phyloP scores from a whole-genome alignment of 176 grass and related monocot species.

The Urochloa ruziziensis region DNA sequence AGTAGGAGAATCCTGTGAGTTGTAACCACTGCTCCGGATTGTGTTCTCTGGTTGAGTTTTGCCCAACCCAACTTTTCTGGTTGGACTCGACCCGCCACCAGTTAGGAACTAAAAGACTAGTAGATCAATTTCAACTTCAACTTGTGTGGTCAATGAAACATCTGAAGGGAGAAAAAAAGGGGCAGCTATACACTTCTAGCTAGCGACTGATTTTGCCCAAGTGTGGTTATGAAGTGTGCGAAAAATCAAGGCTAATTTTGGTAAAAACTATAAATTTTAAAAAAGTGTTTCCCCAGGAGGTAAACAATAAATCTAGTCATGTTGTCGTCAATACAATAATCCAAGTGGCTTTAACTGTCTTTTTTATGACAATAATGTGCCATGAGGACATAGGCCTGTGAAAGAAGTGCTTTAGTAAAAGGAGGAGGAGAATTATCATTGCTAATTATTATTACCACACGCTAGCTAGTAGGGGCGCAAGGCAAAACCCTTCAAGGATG shows the following conservation, averaged over 20 bases:
- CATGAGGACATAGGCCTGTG: constrained; percentile 17
- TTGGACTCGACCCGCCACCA: not conserved
- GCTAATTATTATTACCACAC: constrained; percentile 31
- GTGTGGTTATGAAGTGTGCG: no score
- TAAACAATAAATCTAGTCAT: not conserved
- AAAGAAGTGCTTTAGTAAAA: constrained; percentile 20
- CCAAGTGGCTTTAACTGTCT: not conserved
- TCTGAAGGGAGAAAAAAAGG: not conserved
- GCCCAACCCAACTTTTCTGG: constrained; percentile 17
- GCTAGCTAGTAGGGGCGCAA: not conserved
- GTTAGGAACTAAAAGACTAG: not conserved
- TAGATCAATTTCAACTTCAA: no score
- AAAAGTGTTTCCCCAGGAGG: not conserved
- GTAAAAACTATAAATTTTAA: no score
- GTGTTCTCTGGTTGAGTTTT: not conserved
- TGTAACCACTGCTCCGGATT: not conserved
- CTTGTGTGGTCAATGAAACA: not conserved
- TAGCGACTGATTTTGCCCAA: no score
- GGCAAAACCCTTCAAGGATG: constrained; percentile 42
- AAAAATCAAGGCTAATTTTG: no score
- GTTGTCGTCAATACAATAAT: not conserved
- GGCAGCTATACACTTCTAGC: no score
- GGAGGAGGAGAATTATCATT: constrained; percentile 13
- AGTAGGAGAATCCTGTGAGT: constrained; percentile 1
- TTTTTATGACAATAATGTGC: not conserved